Base-by-base conservation (phyloP, 352 stramenopile species). In the Saprolegnia diclina region DNA sequence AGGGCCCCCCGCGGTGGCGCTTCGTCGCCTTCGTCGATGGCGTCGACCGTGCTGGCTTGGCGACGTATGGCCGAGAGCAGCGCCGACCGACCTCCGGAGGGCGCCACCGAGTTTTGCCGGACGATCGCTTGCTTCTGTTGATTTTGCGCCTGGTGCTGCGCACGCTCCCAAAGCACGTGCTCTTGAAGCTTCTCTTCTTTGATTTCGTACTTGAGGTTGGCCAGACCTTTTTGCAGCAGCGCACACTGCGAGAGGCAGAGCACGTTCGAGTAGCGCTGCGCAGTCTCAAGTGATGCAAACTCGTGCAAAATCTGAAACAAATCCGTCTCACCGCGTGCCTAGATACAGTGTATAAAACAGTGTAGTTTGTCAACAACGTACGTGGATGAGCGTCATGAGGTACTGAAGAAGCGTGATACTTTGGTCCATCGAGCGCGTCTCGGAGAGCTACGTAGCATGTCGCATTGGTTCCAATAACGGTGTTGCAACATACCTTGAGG, bases 351-450 rank as follows among this genome's bases (percentile, higher is more conserved):
- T 64, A n/a, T 66, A 11, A n/a, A n/a, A 40, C 40, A 29, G 4
- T n/a, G 42, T n/a, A 48, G 0, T 32, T 29, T 40, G 57, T 11
- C 14, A 26, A 26, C 5, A 11, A 10, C 9, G 44, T 56, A 89
- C 84, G 22, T 92, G 80, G 56, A 92, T 88, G 24, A 92, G 76
- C 54, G 85, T 82, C 63, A 90, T 77, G 63, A 90, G 88, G 53
- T 91, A 93, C 50, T 91, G 82, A 42, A 92, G 72, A 1, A 93
- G 67, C 5, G 83, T 91, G 56, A 83, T 83, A 26, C 71, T 89
- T 68, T 82, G 78, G 65, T 91, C 83, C 14, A 91, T 77, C 5
- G 85, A 84, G 65, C 91, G 90, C n/a, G 85, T 93, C 56, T 93
- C 85, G 0, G 85, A 92, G 5, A 93, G 73, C 79, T 90, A 72